Evolutionary conservation across 352 stramenopile species (phyloP).

Genomic region (Phytopythium delawarense): DNA sequence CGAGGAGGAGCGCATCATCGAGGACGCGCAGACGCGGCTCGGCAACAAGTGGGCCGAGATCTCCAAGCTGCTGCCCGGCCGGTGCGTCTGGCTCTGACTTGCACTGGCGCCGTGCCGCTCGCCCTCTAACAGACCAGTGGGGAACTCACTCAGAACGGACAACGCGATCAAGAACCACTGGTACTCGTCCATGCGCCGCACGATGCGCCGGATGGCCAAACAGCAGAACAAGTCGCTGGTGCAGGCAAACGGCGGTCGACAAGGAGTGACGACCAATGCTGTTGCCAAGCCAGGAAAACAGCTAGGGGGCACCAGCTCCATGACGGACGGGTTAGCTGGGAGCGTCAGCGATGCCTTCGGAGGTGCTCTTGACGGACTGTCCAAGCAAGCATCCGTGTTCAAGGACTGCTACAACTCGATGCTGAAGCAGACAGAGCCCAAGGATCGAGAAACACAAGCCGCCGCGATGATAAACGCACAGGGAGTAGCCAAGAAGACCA

Average conservation of each 20-base stretch:
- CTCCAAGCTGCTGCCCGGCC: conserved; percentile 93
- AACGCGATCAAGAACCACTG: conserved; percentile 91
- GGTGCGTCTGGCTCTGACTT: conserved; percentile 23
- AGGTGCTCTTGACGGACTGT: not conserved
- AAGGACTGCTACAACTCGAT: conserved; percentile 76
- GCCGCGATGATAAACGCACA: conserved; percentile 10
- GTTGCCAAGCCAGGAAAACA: conserved; percentile 27
- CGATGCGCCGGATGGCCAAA: conserved; percentile 87
- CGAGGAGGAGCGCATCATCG: conserved; percentile 90
- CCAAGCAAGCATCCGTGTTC: conserved; percentile 61
- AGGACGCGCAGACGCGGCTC: conserved; percentile 84
- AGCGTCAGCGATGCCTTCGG: not conserved
- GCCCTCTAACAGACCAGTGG: not conserved
- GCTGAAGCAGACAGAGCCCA: conserved; percentile 51
- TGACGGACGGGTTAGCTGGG: conserved; percentile 1
- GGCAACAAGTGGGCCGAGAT: conserved; percentile 99
- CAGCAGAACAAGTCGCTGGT: conserved; percentile 75
- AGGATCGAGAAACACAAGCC: conserved; percentile 7
- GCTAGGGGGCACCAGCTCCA: conserved; percentile 13
- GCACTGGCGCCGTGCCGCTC: not conserved
- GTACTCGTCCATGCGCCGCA: conserved; percentile 90
- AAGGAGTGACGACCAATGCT: conserved; percentile 9
- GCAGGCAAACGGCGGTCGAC: conserved; percentile 13
- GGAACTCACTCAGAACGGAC: conserved; percentile 45
- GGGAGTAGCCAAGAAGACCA: conserved; percentile 48